Conservation (phyloP, 805 yeast genomes). For the Phaffomyces thermotolerans region DNA sequence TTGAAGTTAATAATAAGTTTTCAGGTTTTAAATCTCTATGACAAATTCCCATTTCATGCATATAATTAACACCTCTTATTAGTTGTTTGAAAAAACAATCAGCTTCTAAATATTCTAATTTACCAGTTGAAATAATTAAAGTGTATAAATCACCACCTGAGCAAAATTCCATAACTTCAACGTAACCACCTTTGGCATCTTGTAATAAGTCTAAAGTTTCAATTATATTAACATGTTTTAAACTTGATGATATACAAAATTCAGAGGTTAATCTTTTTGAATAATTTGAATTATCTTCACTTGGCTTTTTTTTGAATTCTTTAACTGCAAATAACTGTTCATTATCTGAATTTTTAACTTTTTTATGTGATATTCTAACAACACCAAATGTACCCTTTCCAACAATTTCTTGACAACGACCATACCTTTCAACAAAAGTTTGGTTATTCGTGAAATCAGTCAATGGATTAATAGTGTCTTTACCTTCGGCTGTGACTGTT, state of each 20-base stretch:
- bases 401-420: conserved; percentile 88
- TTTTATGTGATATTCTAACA: conserved; percentile 81
- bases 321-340: conserved; percentile 68
- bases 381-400: conserved; percentile 95
- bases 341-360: conserved; percentile 27
- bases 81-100: conserved; percentile 87
- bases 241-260: conserved; percentile 72
- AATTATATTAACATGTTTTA: conserved; percentile 73
- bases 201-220: conserved; percentile 68
- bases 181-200: conserved; percentile 77
- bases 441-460: conserved; percentile 23
- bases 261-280: conserved; percentile 72
- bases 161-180: conserved; percentile 82
- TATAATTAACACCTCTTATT: conserved; percentile 73
- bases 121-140: conserved; percentile 67
- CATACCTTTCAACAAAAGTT: conserved; percentile 82
- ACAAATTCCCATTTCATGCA: conserved; percentile 86
- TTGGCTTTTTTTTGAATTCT: conserved; percentile 60
- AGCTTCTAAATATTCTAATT: conserved; percentile 74
- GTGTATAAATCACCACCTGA: conserved; percentile 78
- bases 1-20: conserved; percentile 63
- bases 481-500: conserved; percentile 18
- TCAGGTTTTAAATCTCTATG: conserved; percentile 91
- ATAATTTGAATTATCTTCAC: conserved; percentile 59
- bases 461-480: not conserved